phyloP scores from a whole-genome alignment of 106 monocot genomes.

The Dendrobium officinale region DNA sequence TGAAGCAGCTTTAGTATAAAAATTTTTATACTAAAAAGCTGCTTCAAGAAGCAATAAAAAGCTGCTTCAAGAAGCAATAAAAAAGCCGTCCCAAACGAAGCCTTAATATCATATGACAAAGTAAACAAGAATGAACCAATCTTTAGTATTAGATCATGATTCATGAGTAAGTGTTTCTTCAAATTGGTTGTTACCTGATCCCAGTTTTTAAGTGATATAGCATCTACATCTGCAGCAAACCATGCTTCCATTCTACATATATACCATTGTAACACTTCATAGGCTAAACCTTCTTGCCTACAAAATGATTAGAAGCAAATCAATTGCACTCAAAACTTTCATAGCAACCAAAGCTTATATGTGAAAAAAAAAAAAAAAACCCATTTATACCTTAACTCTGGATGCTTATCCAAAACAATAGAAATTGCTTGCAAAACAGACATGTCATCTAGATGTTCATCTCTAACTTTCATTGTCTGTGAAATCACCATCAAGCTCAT shows the following conservation, averaged over 20 bases:
- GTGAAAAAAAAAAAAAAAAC: no score
- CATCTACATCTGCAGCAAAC: constrained; percentile 92
- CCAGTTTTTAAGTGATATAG: constrained; percentile 87
- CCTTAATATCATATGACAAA: no score
- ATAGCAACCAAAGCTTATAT: no score
- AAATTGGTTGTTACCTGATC: constrained; percentile 53
- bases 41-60: no score
- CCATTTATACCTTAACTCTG: constrained; percentile 50
- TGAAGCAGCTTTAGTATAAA: no score
- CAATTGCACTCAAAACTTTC: constrained; percentile 1
- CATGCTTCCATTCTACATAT: constrained; percentile 99
- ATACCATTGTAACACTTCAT: constrained; percentile 94
- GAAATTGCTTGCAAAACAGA: constrained; percentile 78
- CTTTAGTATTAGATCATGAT: no score
- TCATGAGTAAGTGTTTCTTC: neutral
- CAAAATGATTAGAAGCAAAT: constrained; percentile 14
- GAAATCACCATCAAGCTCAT: constrained; percentile 6
- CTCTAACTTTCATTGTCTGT: constrained; percentile 78
- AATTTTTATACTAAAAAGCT: no score
- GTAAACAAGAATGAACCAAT: neutral
- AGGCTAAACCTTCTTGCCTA: constrained; percentile 66
- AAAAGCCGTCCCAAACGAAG: no score
- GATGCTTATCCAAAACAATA: constrained; percentile 78
- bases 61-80: no score
- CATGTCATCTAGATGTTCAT: constrained; percentile 71